phyloP scores from a whole-genome alignment of 345 rosid genomes.

The Melastoma malabathricum region DNA sequence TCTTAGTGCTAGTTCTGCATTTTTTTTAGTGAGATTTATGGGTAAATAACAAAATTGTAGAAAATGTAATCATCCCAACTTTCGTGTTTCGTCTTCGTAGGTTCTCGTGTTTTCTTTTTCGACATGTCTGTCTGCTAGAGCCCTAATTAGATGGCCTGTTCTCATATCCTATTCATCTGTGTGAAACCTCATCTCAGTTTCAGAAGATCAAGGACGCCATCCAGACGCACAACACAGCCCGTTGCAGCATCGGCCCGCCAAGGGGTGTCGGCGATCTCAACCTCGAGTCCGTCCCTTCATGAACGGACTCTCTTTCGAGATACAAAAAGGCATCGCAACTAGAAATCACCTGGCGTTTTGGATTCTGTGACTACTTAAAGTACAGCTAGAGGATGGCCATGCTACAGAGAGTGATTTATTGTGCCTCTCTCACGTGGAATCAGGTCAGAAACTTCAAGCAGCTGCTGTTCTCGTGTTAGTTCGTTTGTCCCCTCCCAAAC shows the following conservation, averaged over 20 bases:
- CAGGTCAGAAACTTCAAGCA: too few species aligned
- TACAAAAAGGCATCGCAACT: too few species aligned
- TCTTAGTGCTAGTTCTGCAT: not conserved
- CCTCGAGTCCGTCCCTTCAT: constrained; percentile 33
- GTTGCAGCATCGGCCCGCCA: constrained; percentile 44
- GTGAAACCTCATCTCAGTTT: constrained; percentile 34
- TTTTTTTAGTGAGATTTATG: not conserved
- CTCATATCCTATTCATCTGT: not conserved
- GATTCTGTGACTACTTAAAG: too few species aligned
- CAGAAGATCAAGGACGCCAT: constrained; percentile 84
- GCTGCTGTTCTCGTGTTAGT: too few species aligned
- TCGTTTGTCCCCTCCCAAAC: too few species aligned
- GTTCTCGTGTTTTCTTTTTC: not conserved
- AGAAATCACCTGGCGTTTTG: too few species aligned
- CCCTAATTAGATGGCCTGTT: not conserved
- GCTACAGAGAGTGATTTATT: too few species aligned
- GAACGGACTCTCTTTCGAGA: constrained; percentile 5
- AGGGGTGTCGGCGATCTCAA: constrained; percentile 45
- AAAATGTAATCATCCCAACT: too few species aligned
- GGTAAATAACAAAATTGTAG: not conserved
- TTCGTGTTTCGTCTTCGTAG: too few species aligned
- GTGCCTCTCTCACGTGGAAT: too few species aligned
- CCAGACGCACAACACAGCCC: constrained; percentile 43
- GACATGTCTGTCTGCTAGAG: constrained; percentile 1
- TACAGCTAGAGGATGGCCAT: too few species aligned